Base-by-base conservation (phyloP, 345 rosid species). In the Mallotus nudiflorus region DNA sequence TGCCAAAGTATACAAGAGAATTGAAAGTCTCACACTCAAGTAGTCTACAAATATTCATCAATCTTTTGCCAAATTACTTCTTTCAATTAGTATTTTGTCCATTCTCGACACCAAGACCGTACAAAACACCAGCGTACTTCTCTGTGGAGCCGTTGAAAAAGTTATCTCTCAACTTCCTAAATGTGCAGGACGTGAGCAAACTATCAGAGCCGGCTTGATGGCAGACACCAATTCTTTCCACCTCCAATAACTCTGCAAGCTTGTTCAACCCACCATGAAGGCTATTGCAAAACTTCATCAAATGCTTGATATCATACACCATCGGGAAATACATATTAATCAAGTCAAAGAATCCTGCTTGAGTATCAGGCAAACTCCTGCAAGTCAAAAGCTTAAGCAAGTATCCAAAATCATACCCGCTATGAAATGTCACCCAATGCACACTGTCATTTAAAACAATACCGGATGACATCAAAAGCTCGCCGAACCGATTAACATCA, bases 121-220 rank as follows among this genome's bases (percentile, higher is more conserved):
- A 92, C 88, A 92, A 78, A 31, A 88, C 93, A 54, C 97, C 97
- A 2, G 91, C 85, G 69, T 92, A 92, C 76, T 87, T 89, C 82
- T 84, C 87, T 0, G 83, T 72, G 0, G 88, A 85, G 19, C 94
- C 94, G 0, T 42, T 82, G 90, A 92, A 92, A 69, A 87, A 90
- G 72, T 72, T 86, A 40, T 90, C 94, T 70, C 86, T 90, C 81
- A 92, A 85, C 88, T 92, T 92, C 89, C 86, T 85, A 82, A 87
- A 92, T 9, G 96, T 82, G 82, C 88, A 85, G 9, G 88, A 82
- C 10, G 98, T 92, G 71, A 92, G 92, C 92, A 92, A 87, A 62
- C 97, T 92, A 79, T 92, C 97, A 0, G 97, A 92, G 49, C 97
- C 97, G 0, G 97, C 97, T 69, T 89, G 97, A 82, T 92, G 97